Percentiles rank a stretch among this genome's conserved stretches.
These are phyloP conservation scores for Paramecium tetraurelia DNA, from an alignment of 73 alveolate genomes.

Conservation along the genomic window DNA sequence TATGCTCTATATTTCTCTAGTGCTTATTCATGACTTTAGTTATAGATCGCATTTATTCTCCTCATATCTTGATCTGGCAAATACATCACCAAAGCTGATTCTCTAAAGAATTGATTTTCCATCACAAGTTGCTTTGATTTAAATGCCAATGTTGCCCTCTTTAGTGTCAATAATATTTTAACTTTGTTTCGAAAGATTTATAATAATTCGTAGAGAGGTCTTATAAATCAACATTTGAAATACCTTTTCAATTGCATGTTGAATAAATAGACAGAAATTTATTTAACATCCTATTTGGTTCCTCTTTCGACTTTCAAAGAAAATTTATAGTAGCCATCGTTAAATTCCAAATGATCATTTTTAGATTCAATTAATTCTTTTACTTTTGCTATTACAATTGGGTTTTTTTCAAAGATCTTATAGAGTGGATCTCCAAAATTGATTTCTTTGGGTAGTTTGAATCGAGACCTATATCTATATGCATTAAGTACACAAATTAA, in stretches of 20 bases:
- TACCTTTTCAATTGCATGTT: not conserved
- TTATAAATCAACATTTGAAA: not conserved
- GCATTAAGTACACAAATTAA: not conserved
- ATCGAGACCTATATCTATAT: not conserved
- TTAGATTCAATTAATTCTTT: not conserved
- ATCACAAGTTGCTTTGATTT: not conserved
- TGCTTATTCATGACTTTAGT: not conserved
- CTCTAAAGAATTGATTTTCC: not conserved
- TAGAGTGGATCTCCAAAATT: not conserved
- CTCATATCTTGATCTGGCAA: not conserved
- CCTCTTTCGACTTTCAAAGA: constrained; percentile 8
- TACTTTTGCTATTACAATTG: not conserved
- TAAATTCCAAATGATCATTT: not conserved
- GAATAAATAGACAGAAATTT: not conserved
- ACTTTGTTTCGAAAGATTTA: not conserved
- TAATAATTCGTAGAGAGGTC: not conserved
- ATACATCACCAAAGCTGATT: constrained; percentile 5
- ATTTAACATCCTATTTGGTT: not conserved
- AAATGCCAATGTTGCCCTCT: constrained; percentile 9
- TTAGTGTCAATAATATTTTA: not conserved
- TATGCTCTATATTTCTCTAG: not conserved
- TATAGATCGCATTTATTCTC: not conserved
- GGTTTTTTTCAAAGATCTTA: not conserved
- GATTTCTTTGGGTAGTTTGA: not conserved
- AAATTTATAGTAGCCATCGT: constrained; percentile 5